Percentiles rank a stretch among this genome's conserved stretches.
Conservation (phyloP, 495 filamentous ascomycete species). For the Echria macrotheca region DNA sequence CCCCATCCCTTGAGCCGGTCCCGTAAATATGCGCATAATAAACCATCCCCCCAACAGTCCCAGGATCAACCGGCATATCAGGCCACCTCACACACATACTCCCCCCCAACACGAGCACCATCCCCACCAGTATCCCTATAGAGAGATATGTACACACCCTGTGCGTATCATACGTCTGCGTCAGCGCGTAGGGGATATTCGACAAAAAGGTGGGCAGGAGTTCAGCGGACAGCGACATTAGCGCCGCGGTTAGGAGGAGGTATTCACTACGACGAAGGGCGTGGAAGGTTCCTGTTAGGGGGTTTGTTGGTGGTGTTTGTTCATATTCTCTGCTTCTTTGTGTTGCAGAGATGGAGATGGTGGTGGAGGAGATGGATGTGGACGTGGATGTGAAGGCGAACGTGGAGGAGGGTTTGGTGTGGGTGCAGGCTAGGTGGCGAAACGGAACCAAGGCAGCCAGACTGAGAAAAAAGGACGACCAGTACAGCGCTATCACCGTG, state of each 20-base stretch:
- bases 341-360: background rate
- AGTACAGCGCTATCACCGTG: constrained; percentile 26
- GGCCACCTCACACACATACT: constrained; percentile 28
- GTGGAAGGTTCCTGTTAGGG: constrained; percentile 23
- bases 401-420: too few species aligned
- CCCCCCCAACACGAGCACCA: constrained; percentile 24
- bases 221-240: constrained; percentile 23
- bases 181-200: constrained; percentile 24
- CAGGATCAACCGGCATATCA: constrained; percentile 28
- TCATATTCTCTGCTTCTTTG: background rate
- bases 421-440: too few species aligned
- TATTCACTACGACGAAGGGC: constrained; percentile 19
- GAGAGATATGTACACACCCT: constrained; percentile 22
- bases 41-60: constrained; percentile 27
- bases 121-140: constrained; percentile 20
- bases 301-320: constrained; percentile 20
- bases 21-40: too few species aligned
- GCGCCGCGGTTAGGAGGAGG: constrained; percentile 22
- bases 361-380: background rate
- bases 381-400: too few species aligned
- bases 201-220: constrained; percentile 28
- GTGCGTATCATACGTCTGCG: constrained; percentile 21
- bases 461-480: constrained; percentile 31
- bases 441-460: constrained; percentile 1
- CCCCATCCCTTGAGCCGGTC: too few species aligned